Evolutionary conservation across 75 land plant species (phyloP).

Genomic region (Isoetes taiwanensis): DNA sequence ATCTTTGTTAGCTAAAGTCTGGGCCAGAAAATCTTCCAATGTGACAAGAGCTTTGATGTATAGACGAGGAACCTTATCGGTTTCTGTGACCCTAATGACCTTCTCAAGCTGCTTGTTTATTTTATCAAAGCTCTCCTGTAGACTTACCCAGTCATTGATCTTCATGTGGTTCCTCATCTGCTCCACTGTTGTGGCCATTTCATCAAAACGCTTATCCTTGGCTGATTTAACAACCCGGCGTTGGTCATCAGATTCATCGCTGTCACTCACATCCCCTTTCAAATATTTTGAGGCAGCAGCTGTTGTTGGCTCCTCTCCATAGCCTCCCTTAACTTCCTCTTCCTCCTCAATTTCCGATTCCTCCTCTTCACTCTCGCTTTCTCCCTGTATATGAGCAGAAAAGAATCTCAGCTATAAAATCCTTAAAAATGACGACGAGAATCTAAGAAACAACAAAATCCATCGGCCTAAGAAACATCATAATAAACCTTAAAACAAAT

Average conservation of each 20-base stretch:
- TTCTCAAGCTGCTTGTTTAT: conserved; percentile 87
- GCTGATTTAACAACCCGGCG: conserved; percentile 58
- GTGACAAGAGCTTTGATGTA: conserved; percentile 77
- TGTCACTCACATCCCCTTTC: conserved; percentile 22
- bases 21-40: conserved; percentile 64
- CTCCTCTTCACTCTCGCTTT: conserved; percentile 11
- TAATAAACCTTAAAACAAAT: no score
- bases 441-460: no score
- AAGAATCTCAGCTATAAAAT: no score
- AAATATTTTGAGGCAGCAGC: conserved; percentile 24
- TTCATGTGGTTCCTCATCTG: conserved; percentile 85
- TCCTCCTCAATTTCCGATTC: conserved; percentile 11
- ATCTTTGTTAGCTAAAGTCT: conserved; percentile 66
- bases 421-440: no score
- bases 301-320: conserved; percentile 8
- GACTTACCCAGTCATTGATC: conserved; percentile 87
- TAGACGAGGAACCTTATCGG: conserved; percentile 48
- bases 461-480: no score
- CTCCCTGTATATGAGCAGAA: no score
- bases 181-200: conserved; percentile 56
- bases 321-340: conserved; percentile 13
- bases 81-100: conserved; percentile 61
- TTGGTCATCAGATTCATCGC: conserved; percentile 63
- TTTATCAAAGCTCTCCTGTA: conserved; percentile 81
- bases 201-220: conserved; percentile 69